Percentiles rank a stretch among this genome's conserved stretches.
These are phyloP conservation scores for Alternaria triticimaculans DNA, from an alignment of 2,329 filamentous ascomycete genomes.

Conservation along the genomic window DNA sequence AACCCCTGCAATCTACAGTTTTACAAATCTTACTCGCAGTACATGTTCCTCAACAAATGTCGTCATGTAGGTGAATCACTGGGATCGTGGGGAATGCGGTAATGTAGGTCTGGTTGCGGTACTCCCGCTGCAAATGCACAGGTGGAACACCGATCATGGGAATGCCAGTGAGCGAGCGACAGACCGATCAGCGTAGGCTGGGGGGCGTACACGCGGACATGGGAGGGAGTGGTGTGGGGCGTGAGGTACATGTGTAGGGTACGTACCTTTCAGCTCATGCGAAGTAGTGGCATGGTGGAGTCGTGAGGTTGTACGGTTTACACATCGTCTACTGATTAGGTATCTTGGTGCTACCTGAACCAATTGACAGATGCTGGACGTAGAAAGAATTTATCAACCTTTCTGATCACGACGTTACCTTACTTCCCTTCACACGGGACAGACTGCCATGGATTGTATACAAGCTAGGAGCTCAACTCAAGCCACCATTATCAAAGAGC, in stretches of 20 bases:
- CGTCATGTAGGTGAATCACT: neutral
- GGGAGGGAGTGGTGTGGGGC: neutral
- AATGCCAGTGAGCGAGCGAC: neutral
- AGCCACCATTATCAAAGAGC: neutral
- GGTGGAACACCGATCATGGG: slow-evolving; percentile 21
- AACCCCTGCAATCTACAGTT: neutral
- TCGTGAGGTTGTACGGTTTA: neutral
- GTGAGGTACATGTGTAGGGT: neutral
- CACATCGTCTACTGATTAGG: neutral
- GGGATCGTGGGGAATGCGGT: slow-evolving; percentile 10
- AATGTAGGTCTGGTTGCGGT: slow-evolving; percentile 11
- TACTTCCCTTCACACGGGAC: neutral
- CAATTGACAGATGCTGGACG: neutral
- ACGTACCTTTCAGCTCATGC: neutral
- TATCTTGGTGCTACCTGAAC: neutral
- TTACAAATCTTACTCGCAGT: slow-evolving; percentile 2
- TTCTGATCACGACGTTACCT: neutral
- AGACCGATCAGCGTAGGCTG: slow-evolving; percentile 4
- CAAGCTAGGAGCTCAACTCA: neutral
- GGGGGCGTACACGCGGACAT: neutral
- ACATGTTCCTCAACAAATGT: slow-evolving; percentile 5
- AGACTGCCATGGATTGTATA: neutral
- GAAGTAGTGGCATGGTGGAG: neutral
- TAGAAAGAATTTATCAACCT: neutral
- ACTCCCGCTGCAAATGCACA: slow-evolving; percentile 16